Evolutionary conservation across 495 filamentous ascomycete genomes (phyloP).

Genomic region (Lophiotrema nucula): DNA sequence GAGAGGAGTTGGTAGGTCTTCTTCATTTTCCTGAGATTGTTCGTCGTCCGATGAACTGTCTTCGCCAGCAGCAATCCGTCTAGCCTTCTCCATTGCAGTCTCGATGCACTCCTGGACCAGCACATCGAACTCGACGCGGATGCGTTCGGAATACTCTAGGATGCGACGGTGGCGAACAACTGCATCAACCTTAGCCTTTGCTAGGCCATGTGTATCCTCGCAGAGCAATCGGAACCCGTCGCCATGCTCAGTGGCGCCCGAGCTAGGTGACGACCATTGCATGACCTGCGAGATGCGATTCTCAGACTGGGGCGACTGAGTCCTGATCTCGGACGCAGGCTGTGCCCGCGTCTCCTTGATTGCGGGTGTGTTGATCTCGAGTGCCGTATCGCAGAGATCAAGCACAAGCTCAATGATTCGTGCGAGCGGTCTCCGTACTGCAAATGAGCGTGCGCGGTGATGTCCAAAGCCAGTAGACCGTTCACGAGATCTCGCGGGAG

Average conservation of each 20-base stretch:
- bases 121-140: conserved; percentile 86
- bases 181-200: conserved; percentile 86
- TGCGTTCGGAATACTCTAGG: conserved; percentile 92
- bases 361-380: conserved; percentile 90
- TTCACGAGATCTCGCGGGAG: conserved; percentile 71
- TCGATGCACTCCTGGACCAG: conserved; percentile 93
- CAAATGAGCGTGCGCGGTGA: conserved; percentile 75
- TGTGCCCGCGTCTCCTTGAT: conserved; percentile 77
- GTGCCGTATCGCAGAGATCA: conserved; percentile 90
- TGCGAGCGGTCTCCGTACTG: conserved; percentile 80
- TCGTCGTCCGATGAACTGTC: conserved; percentile 66
- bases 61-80: conserved; percentile 78
- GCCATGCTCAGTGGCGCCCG: conserved; percentile 89
- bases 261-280: conserved; percentile 91
- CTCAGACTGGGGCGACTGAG: conserved; percentile 92
- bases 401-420: conserved; percentile 92
- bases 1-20: conserved; percentile 37
- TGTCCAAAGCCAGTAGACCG: conserved; percentile 73
- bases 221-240: conserved; percentile 85
- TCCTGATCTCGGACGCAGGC: conserved; percentile 66
- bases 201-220: conserved; percentile 78
- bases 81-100: conserved; percentile 86
- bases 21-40: conserved; percentile 37
- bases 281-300: conserved; percentile 87
- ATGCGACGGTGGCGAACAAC: conserved; percentile 87